Base-by-base conservation (phyloP, 1,139 yeast genomes). In the Lodderomyces parapsilosis region DNA sequence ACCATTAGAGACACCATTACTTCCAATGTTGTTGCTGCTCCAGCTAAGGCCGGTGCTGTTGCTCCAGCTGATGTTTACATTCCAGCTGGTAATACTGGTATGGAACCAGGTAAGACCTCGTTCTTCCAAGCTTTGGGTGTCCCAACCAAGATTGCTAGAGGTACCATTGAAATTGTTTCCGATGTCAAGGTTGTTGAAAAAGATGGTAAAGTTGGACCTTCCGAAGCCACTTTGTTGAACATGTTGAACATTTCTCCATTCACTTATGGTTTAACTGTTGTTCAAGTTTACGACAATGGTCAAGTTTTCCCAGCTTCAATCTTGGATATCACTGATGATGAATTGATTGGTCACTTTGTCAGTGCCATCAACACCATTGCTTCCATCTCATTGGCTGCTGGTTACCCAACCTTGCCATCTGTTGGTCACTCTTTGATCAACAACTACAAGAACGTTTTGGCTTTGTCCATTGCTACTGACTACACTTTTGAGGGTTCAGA, bases 121-220 rank as follows among this genome's bases (percentile, higher is more conserved):
- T 93, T 93, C 95, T 93, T 93, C 98, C 99, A 93, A 85, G 99
- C 99, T 71, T 86, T 93, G 68, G 98, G 98, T 88, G 97, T 93
- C 68, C 99, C 99, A 83, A 93, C 99, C 88, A 93, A 93, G 94
- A 93, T 93, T 90, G 94, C 96, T 78, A 91, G 99, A 87, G 99
- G 99, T 93, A 89, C 96, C 78, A 93, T 93, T 86, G 99, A 93
- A 81, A 93, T 93, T 78, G 91, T 89, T 74, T 78, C 87, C 62
- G 99, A 94, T 71, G 96, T 93, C 68, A 88, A 88, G 82, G 96
- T 93, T 71, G 96, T 91, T 68, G 82, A 77, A 57, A 81, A 85
- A 54, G 88, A 88, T 66, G 68, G 68, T 71, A 89, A 78, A 78
- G 99, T 93, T 66, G 99, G 99, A 81, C 96, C 95, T 64, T 93